These are phyloP conservation scores for Suillus cothurnatus DNA, from an alignment of 768 basidiomycete genomes.

Conservation along the genomic window DNA sequence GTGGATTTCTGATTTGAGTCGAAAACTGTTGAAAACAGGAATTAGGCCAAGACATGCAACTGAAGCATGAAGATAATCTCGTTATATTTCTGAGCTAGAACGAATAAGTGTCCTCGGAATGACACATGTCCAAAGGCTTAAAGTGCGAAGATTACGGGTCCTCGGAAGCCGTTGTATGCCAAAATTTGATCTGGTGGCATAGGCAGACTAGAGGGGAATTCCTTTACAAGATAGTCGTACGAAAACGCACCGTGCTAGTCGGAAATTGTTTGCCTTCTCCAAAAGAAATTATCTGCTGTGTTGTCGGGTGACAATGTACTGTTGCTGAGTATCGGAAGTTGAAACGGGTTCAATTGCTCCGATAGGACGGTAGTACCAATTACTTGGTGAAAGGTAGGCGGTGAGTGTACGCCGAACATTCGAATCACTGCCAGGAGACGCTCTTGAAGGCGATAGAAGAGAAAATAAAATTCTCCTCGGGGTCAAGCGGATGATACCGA, in stretches of 20 bases:
- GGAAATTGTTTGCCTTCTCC: background rate
- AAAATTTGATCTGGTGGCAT: background rate
- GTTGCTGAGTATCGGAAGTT: background rate
- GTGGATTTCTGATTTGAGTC: background rate
- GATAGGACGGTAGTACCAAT: background rate
- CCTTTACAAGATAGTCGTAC: background rate
- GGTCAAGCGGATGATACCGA: background rate
- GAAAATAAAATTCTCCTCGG: background rate
- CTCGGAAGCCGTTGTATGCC: background rate
- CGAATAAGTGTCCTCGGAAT: conserved; percentile 1
- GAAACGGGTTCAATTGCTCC: too few species aligned
- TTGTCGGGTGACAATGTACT: background rate
- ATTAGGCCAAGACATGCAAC: background rate
- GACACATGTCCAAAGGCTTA: too few species aligned
- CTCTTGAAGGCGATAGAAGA: background rate
- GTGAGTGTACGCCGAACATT: conserved; percentile 1
- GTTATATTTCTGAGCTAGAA: background rate
- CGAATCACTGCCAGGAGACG: background rate
- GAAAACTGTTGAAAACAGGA: background rate
- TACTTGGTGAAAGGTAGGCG: background rate
- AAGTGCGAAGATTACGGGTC: background rate
- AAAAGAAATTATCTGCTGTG: background rate
- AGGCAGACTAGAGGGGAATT: background rate
- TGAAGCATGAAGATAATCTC: background rate
- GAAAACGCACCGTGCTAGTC: background rate